Base-by-base conservation (phyloP, 805 yeast genomes). In the Cyberlindnera veronae region DNA sequence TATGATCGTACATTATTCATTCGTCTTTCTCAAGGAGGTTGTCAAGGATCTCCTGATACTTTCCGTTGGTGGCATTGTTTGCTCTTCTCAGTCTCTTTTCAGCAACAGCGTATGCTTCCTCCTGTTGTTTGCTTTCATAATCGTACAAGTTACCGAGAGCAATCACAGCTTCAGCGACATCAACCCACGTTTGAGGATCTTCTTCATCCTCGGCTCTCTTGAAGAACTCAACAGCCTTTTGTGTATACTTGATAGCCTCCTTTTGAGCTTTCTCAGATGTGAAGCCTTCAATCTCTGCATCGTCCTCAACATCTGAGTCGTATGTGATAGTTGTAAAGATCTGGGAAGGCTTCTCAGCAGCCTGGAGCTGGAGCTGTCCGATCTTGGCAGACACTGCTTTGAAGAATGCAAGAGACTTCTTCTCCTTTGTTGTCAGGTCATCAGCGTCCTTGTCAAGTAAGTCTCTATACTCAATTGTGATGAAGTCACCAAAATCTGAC, bases 91-190 rank as follows among this genome's bases (percentile, higher is more conserved):
- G 66, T 21, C 77, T 69, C 44, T 67, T 64, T 53, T 87, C 90
- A 0, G 97, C 98, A 41, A 73, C 68, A 14, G 62, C 60, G 59
- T 90, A 90, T 36, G 74, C 65, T 5, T 68, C 53, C 44, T 82
- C 85, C 63, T 88, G 95, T 31, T 81, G 84, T 24, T 66, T 64
- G 37, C 82, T 70, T 20, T 82, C 88, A 19, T 76, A 64, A 8
- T 81, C 85, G 45, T 73, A 69, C 36, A 89, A 58, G 52, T 89
- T 90, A 13, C 90, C 96, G 50, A 85, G 64, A 13, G 84, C 76
- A 26, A 91, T 86, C 54, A 77, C 68, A 1, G 95, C 90, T 61
- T 91, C 98, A 1, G 96, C 96, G 33, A 84, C 72, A 54, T 78
- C 76, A 11, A 81, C 95, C 86, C 91, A 84, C 5, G 84, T 70